Conservation (phyloP, 2,329 filamentous ascomycete genomes). For the Cladophialophora exuberans region DNA sequence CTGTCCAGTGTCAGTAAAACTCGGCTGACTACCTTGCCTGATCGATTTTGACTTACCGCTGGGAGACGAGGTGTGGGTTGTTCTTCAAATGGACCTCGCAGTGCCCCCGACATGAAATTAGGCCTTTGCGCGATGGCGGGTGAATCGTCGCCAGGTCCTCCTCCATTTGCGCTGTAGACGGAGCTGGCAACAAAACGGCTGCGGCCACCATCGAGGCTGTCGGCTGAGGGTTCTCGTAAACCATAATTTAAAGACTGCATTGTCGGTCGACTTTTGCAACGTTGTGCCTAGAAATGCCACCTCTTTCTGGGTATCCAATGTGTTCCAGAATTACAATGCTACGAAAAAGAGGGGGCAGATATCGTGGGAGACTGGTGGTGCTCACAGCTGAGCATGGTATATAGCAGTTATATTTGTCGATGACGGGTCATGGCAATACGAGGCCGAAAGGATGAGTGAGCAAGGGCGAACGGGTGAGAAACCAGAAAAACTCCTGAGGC, state of each 20-base stretch:
- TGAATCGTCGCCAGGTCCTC: slow-evolving; percentile 31
- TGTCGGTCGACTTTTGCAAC: neutral
- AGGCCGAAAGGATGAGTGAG: neutral
- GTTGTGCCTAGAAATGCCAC: neutral
- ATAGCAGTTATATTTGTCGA: neutral
- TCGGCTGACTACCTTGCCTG: neutral
- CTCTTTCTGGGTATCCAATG: slow-evolving; percentile 19
- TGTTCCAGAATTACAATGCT: slow-evolving; percentile 6
- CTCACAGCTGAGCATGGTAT: slow-evolving; percentile 8
- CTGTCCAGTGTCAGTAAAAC: slow-evolving; percentile 14
- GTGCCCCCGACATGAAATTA: slow-evolving; percentile 22
- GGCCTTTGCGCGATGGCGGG: slow-evolving; percentile 17
- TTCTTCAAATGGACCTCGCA: slow-evolving; percentile 27
- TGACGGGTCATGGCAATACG: neutral
- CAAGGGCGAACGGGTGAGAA: neutral
- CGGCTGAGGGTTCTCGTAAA: slow-evolving; percentile 27
- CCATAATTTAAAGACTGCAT: slow-evolving; percentile 32
- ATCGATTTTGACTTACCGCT: slow-evolving; percentile 11
- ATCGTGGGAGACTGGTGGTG: neutral
- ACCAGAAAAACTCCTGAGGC: neutral
- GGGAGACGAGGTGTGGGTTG: slow-evolving; percentile 19
- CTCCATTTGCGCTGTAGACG: slow-evolving; percentile 31
- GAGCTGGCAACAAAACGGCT: slow-evolving; percentile 35
- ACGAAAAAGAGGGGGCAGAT: neutral
- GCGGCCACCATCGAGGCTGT: slow-evolving; percentile 28